Conservation (phyloP, 148 eudicot genomes). For the Nepenthes mirabilis region DNA sequence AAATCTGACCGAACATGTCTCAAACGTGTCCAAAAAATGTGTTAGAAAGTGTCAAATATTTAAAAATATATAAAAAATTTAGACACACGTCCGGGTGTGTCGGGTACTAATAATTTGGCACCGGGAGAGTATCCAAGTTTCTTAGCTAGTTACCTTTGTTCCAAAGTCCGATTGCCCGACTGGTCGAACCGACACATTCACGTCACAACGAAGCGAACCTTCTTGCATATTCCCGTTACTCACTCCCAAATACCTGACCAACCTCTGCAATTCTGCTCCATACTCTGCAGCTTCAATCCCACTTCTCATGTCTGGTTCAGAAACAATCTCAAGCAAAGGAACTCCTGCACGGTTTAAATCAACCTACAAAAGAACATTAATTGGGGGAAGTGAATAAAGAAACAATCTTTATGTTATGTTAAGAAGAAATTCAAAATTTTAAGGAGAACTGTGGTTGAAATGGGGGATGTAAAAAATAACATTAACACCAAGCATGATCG, state of each 20-base stretch:
- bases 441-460: too few species aligned
- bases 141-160: constrained; percentile 52
- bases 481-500: too few species aligned
- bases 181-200: constrained; percentile 83
- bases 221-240: constrained; percentile 98
- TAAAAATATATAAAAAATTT: too few species aligned
- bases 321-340: constrained; percentile 93
- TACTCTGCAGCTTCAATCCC: constrained; percentile 99
- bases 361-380: constrained; percentile 35
- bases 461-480: too few species aligned
- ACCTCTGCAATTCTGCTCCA: constrained; percentile 88
- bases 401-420: neutral
- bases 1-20: too few species aligned
- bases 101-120: too few species aligned
- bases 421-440: too few species aligned
- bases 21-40: too few species aligned
- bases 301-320: constrained; percentile 97
- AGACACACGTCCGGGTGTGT: too few species aligned
- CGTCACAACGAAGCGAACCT: constrained; percentile 95
- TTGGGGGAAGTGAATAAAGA: neutral
- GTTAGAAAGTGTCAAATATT: too few species aligned
- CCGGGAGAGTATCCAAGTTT: neutral
- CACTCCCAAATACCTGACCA: constrained; percentile 88
- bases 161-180: constrained; percentile 83
- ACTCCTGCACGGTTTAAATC: constrained; percentile 98